Base-by-base conservation (phyloP, 1,284 basidiomycete species). In the Melampsora americana region DNA sequence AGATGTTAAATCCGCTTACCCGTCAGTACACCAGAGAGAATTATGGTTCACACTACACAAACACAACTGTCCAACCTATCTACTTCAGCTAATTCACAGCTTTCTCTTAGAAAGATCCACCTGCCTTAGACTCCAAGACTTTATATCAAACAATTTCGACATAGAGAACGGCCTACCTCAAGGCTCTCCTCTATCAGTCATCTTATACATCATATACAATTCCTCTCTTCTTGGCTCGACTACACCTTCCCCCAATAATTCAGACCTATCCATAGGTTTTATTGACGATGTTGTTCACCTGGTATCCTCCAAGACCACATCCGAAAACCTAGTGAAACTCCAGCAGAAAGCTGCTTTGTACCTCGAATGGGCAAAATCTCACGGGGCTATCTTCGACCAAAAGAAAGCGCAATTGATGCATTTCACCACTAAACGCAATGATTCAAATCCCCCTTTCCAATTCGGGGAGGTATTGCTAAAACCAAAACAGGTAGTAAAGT, bases 231-330 rank as follows among this genome's bases (percentile, higher is more conserved):
- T 65, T 20, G 28, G 12, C 26, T n/a, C 26, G n/a, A 11, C 7
- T 28, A 23, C 20, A 56, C 44, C 42, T 20, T 50, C 61, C 4
- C 35, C 14, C 0, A 11, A 16, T 18, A 30, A 65, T 16, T 11
- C 9, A 28, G 32, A 11, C 9, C n/a, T 65, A 0, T 72, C 61
- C 4, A 28, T 64, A 42, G 70, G 61, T 0, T 72, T 44, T 42
- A 50, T 72, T 39, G 61, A 72, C 35, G 70, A 72, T 65, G 60
- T 72, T 12, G 69, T 61, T 20, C 69, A 61, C n/a, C n/a, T 70
- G 14, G 56, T 30, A 26, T 50, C 69, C 14, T 20, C 30, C 4
- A 32, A 20, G 20, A 39, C 30, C 5, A 7, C 44, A 5, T 11
- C 0, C 9, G 9, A 20, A 26, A 23, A 20, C 3, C 35, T 39